Base-by-base conservation (phyloP, 2,329 filamentous ascomycete genomes). In the Polychaeton citri region DNA sequence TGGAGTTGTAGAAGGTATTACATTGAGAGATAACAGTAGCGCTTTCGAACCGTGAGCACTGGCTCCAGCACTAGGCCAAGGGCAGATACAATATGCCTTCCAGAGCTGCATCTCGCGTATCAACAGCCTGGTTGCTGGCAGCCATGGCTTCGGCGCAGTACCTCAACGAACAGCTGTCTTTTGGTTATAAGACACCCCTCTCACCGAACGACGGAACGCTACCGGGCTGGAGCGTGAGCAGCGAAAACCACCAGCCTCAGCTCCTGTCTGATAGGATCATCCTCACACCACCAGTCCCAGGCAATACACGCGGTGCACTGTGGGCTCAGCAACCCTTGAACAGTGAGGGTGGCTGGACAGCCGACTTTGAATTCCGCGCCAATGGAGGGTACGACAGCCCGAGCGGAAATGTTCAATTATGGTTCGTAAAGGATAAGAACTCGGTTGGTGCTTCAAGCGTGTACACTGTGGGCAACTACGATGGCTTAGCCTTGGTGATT, bases 321-420 rank as follows among this genome's bases (percentile, higher is more conserved):
- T 98, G 90, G 88, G 33, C 40, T 9, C 45, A 48, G 16, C 30
- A 32, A 32, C 12, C 30, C 4, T 10, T 32, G 5, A 36, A 42
- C 17, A 30, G 21, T 3, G 61, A 68, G n/a, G 71, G 79, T 57
- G 24, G 24, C 12, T 98, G 86, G 86, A 72, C 75, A 6, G 76
- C 78, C 34, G 83, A 93, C 52, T 69, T 96, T 48, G 79, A 90
- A 53, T 95, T 98, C 61, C 76, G 90, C 47, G 83, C 79, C 35
- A 84, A 75, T 42, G 90, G 90, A 6, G 79, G 81, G 43, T 28
- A 28, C 24, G 90, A 96, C 54, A 70, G 83, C 48, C 85, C 79
- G 34, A 77, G 79, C 39, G 90, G 90, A 33, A 95, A 92, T 61
- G 66, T 98, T 47, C 88, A 96, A 60, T 70, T 98, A 51, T 98